Conservation (phyloP, 1,139 yeast genomes). For the Geotrichum siamense region DNA sequence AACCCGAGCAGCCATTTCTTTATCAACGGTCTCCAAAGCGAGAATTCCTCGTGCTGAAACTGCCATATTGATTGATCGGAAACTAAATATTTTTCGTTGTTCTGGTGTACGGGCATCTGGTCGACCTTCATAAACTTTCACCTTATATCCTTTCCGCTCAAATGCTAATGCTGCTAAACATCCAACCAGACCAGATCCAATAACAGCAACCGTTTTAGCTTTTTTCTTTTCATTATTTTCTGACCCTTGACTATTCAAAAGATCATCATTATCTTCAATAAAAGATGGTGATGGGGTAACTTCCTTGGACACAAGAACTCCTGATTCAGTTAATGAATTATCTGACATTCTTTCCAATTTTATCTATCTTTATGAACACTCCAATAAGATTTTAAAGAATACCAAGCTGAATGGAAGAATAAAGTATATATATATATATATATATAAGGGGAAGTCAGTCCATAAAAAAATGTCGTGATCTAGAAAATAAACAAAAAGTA, state of each 20-base stretch:
- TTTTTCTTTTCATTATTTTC: neutral
- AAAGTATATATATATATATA: no score
- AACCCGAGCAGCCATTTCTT: constrained; percentile 49
- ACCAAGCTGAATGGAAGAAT: no score
- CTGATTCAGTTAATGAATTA: constrained; percentile 2
- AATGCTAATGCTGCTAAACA: constrained; percentile 78
- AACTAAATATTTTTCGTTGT: constrained; percentile 24
- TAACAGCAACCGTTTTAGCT: constrained; percentile 28
- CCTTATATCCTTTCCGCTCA: constrained; percentile 63
- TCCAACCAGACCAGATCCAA: constrained; percentile 81
- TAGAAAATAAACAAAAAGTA: no score
- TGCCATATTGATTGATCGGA: constrained; percentile 71
- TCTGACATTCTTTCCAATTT: no score
- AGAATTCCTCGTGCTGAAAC: constrained; percentile 76
- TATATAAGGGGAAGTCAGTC: no score
- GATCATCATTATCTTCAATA: neutral
- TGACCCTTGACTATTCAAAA: neutral
- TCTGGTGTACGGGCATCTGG: constrained; percentile 35
- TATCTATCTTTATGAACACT: no score
- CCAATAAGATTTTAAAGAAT: no score
- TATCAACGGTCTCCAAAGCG: constrained; percentile 58
- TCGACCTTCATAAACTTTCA: constrained; percentile 59
- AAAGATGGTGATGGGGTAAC: neutral
- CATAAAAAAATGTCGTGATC: no score
- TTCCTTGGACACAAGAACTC: constrained; percentile 1